phyloP scores from a whole-genome alignment of 345 rosid species.

The Punica granatum region DNA sequence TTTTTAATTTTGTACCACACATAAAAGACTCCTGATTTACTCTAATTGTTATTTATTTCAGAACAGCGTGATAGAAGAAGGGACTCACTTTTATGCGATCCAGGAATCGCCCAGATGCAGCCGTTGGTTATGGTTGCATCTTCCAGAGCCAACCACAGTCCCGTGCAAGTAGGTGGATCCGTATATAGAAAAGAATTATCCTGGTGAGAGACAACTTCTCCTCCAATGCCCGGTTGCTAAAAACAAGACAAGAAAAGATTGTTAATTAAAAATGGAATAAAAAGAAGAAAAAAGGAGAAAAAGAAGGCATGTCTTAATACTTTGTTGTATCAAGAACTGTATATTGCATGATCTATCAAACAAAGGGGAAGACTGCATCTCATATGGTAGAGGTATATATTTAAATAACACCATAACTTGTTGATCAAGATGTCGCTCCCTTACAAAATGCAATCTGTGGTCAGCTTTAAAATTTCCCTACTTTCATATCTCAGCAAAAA shows the following conservation, averaged over 20 bases:
- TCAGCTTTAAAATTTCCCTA: too few species aligned
- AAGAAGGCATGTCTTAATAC: too few species aligned
- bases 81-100: conserved; percentile 72
- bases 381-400: neutral
- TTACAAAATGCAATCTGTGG: too few species aligned
- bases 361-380: neutral
- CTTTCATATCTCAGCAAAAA: too few species aligned
- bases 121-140: conserved; percentile 78
- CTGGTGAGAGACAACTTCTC: conserved; percentile 95
- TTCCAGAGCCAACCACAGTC: conserved; percentile 95
- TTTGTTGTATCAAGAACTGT: neutral
- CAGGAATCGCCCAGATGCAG: conserved; percentile 98
- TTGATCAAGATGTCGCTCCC: too few species aligned
- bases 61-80: neutral
- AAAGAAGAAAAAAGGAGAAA: too few species aligned
- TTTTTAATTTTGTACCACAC: neutral
- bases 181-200: conserved; percentile 87
- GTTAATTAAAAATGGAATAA: neutral
- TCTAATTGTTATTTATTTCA: neutral
- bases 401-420: too few species aligned
- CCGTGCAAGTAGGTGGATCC: conserved; percentile 81
- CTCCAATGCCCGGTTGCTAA: conserved; percentile 98
- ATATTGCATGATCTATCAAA: neutral
- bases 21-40: neutral
- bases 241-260: neutral